Evolutionary conservation across 208 protist genomes (phyloP), one percentile per base, ranked within the genome.

Genomic region (Sergeia podlipaevii): DNA sequence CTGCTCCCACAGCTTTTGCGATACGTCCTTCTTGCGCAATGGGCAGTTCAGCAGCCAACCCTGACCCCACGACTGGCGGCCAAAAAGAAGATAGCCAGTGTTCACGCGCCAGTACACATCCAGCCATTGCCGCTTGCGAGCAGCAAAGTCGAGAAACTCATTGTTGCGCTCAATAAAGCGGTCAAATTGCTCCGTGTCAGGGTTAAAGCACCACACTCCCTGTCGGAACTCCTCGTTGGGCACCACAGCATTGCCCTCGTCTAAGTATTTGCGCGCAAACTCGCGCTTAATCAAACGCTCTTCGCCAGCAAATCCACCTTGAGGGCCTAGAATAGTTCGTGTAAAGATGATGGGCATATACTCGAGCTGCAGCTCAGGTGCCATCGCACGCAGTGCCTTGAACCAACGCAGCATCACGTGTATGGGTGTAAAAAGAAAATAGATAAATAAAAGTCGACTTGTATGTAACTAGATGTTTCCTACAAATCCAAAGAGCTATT

Each of bases 71-170:
- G 85, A 92, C 55, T 92, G 83, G 2, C 89, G 80, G 0, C 84
- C 85, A 52, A 93, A 92, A 30, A 96, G 65, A 26, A 96, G 70
- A 62, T 96, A 96, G 30, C 89, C 89, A 0, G 89, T 96, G 69
- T 96, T 96, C 21, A 96, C 89, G 34, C 89, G 83, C 86, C 89
- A 96, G 73, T 96, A 96, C 20, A 96, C 84, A 52, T 96, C 89
- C 7, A 96, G 71, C 86, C 89, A 96, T 70, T 96, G 89, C 46
- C 89, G 77, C 71, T 96, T 96, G 38, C 89, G 82, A 0, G 89
- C 75, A 24, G 85, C 85, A 49, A 96, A 96, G 61, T 96, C 89
- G 34, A 96, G 81, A 47, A 96, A 96, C 8, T 93, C 82, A 7
- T 82, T 60, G 68, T 74, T 96, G 45, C 89, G 83, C 53, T 96